Percentiles rank a stretch among this genome's conserved stretches.
phyloP scores from a whole-genome alignment of 2,329 filamentous ascomycete genomes.

The Hypoxylon sp. region DNA sequence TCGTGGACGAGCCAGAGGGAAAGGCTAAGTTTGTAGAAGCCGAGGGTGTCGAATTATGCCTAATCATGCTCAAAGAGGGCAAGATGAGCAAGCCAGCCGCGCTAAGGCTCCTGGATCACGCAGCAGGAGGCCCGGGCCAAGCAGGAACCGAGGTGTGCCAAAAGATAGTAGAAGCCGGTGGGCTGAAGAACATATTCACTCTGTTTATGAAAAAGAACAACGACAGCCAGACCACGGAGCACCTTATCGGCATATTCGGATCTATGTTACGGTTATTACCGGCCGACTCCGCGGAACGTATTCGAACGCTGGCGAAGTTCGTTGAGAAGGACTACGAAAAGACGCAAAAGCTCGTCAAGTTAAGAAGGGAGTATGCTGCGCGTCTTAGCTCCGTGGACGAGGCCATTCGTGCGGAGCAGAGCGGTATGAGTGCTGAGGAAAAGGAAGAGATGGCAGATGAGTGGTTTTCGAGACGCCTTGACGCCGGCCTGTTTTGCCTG shows the following conservation, averaged over 20 bases:
- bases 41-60: conserved; percentile 90
- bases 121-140: conserved; percentile 69
- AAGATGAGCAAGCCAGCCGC: conserved; percentile 85
- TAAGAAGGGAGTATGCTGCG: conserved; percentile 79
- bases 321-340: conserved; percentile 96
- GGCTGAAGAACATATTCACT: conserved; percentile 87
- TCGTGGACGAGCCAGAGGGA: conserved; percentile 81
- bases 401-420: conserved; percentile 71
- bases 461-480: conserved; percentile 81
- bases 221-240: conserved; percentile 77
- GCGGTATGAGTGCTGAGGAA: conserved; percentile 69
- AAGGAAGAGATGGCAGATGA: conserved; percentile 75
- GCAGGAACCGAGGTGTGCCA: conserved; percentile 76
- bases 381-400: conserved; percentile 74
- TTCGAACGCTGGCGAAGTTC: conserved; percentile 92
- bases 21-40: conserved; percentile 88
- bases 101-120: conserved; percentile 87
- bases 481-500: conserved; percentile 86
- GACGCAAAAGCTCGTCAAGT: conserved; percentile 76
- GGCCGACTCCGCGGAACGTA: conserved; percentile 81
- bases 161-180: conserved; percentile 84
- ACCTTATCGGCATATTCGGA: conserved; percentile 87
- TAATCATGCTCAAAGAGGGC: conserved; percentile 92
- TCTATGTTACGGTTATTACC: conserved; percentile 85
- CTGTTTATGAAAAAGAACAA: conserved; percentile 87